Conservation (phyloP, 169 alveolate genomes). For the Prorocentrum cordatum region DNA sequence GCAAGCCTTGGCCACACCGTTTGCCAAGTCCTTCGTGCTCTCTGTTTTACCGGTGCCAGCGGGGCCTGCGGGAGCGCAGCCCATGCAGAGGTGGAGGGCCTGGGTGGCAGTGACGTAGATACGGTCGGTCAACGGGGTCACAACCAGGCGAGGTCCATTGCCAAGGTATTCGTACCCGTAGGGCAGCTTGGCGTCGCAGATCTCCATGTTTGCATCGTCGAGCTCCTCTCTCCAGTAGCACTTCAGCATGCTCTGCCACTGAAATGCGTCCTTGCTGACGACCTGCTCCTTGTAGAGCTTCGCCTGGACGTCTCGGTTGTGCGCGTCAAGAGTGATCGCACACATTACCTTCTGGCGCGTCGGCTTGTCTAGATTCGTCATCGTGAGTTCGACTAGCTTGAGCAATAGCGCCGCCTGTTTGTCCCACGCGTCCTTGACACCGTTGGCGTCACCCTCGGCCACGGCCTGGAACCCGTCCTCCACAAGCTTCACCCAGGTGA, state of each 20-base stretch:
- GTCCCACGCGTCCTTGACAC: slow-evolving; percentile 69
- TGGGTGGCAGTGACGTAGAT: slow-evolving; percentile 93
- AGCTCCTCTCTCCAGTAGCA: slow-evolving; percentile 83
- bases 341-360: slow-evolving; percentile 86
- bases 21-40: slow-evolving; percentile 87
- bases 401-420: neutral
- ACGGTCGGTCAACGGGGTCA: slow-evolving; percentile 94
- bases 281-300: slow-evolving; percentile 78
- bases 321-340: slow-evolving; percentile 91
- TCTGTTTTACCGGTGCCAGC: slow-evolving; percentile 98
- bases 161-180: slow-evolving; percentile 95
- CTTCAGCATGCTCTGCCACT: slow-evolving; percentile 94
- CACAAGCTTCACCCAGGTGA: slow-evolving; percentile 81
- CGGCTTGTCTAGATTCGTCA: slow-evolving; percentile 64
- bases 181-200: slow-evolving; percentile 88
- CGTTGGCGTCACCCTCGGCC: slow-evolving; percentile 75
- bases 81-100: slow-evolving; percentile 91
- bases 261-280: slow-evolving; percentile 84
- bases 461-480: slow-evolving; percentile 79
- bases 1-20: slow-evolving; percentile 89
- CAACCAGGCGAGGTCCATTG: slow-evolving; percentile 91
- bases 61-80: slow-evolving; percentile 98
- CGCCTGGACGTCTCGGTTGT: slow-evolving; percentile 90
- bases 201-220: slow-evolving; percentile 82
- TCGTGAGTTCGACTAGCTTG: slow-evolving; percentile 35